Base-by-base conservation (phyloP, 1,139 yeast genomes). In the Yamadazyma trypodendri region DNA sequence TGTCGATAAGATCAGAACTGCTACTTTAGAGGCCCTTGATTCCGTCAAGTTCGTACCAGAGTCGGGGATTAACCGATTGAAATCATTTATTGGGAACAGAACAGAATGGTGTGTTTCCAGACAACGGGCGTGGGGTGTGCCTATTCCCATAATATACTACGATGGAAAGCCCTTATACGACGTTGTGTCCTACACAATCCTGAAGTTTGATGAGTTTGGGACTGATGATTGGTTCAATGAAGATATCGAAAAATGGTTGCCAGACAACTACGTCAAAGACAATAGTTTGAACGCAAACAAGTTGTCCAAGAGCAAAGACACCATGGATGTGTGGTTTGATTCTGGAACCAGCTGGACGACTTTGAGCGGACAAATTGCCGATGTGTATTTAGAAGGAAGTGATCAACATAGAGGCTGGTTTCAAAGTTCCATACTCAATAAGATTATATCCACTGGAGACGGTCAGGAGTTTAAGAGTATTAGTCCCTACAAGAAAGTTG, bases 331-430 rank as follows among this genome's bases (percentile, higher is more conserved):
- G 8, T 92, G 99, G 99, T 90, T 92, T 65, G 99, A 92, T 58
- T 86, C 96, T 28, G 99, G 99, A 0, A 80, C 95, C 1, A 83
- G 95, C 24, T 92, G 98, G 98, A 77, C 82, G 6, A 77, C 79
- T 31, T 66, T 88, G 22, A 56, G 67, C 17, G 68, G 69, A 45
- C 52, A 72, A 36, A 45, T 48, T 9, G 86, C 95, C 0, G 95
- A 90, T 56, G 74, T 87, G 12, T 90, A 88, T 55, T 61, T 90
- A 15, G 99, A 92, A 65, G 99, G 99, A 1, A 79, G 92, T 24
- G 99, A 92, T 56, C 99, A 92, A 59, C 98, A 94, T 56, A 76
- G 99, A 44, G 99, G 99, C 0, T 92, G 99, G 99, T 92, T 92
- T 58, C 99, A 92, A 63, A 87, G 96, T 20, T 88, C 97, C 1